Evolutionary conservation across 139 green algal genomes (phyloP).

Genomic region (Yamagishiella unicocca): DNA sequence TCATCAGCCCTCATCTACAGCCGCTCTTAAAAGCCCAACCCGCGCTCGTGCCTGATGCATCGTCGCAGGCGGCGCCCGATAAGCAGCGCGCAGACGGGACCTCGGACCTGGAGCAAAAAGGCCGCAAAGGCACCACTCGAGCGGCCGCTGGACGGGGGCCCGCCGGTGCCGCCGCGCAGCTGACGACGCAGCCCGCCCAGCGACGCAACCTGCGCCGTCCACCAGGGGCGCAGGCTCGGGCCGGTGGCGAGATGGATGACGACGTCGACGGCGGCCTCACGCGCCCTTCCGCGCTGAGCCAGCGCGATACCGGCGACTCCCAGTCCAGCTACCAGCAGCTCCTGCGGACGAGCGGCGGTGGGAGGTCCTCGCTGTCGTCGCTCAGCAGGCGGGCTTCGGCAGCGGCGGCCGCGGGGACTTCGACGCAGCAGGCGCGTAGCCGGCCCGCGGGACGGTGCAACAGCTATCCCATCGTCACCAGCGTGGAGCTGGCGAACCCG

Average conservation of each 20-base stretch:
- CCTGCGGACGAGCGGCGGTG: background rate
- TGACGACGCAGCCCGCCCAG: too few species aligned
- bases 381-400: background rate
- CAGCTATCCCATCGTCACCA: background rate
- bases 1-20: too few species aligned
- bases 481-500: background rate
- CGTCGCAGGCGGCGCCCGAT: background rate
- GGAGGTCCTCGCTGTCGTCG: background rate
- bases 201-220: background rate
- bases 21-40: too few species aligned
- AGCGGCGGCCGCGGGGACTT: background rate
- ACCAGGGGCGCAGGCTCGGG: background rate
- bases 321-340: constrained; percentile 29
- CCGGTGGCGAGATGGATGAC: background rate
- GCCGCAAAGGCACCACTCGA: background rate
- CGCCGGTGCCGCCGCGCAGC: background rate
- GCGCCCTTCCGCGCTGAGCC: background rate
- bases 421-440: too few species aligned
- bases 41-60: too few species aligned
- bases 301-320: background rate
- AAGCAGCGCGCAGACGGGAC: background rate
- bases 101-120: background rate
- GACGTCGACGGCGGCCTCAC: background rate
- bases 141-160: background rate
- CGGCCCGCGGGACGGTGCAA: background rate